Percentiles rank a stretch among this genome's conserved stretches.
Conservation (phyloP, 2,329 filamentous ascomycete species). For the Cladosporium sp. region DNA sequence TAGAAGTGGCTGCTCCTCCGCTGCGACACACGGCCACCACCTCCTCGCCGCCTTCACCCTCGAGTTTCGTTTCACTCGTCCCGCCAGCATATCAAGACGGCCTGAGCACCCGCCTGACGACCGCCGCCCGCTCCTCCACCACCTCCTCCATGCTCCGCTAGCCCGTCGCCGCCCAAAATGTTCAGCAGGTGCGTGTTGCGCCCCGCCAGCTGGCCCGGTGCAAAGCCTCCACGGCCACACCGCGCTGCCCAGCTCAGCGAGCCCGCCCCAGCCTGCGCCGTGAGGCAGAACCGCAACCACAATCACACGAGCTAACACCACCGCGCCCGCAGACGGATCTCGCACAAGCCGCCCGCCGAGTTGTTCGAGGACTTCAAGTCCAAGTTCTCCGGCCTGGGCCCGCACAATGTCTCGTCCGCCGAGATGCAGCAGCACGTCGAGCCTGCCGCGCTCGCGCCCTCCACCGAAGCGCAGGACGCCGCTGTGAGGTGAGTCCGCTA, state of each 20-base stretch:
- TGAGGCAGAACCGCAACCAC: constrained; percentile 7
- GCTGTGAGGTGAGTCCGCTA: neutral
- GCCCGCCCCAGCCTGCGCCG: neutral
- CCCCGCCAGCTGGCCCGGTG: constrained; percentile 5
- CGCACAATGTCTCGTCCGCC: constrained; percentile 33
- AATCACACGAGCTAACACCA: constrained; percentile 3
- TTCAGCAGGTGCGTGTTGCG: constrained; percentile 7
- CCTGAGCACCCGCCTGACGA: too few species aligned
- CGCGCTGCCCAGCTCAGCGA: neutral
- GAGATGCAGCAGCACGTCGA: constrained; percentile 40
- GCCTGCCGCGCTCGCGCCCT: constrained; percentile 33
- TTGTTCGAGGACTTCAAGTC: constrained; percentile 78
- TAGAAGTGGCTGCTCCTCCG: too few species aligned
- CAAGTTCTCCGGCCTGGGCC: constrained; percentile 68
- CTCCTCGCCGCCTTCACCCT: too few species aligned
- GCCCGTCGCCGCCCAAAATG: constrained; percentile 3
- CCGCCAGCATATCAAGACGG: too few species aligned
- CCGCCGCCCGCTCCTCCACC: too few species aligned
- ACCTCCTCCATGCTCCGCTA: constrained; percentile 3
- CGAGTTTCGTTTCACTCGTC: too few species aligned
- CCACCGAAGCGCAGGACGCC: constrained; percentile 34
- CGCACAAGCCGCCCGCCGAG: constrained; percentile 80
- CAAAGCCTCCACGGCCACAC: constrained; percentile 13
- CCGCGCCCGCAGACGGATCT: constrained; percentile 41
- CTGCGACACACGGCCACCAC: too few species aligned